Percentiles rank a stretch among this genome's conserved stretches.
These are phyloP conservation scores for Brassica rapa DNA, from an alignment of 345 rosid genomes.

Conservation along the genomic window DNA sequence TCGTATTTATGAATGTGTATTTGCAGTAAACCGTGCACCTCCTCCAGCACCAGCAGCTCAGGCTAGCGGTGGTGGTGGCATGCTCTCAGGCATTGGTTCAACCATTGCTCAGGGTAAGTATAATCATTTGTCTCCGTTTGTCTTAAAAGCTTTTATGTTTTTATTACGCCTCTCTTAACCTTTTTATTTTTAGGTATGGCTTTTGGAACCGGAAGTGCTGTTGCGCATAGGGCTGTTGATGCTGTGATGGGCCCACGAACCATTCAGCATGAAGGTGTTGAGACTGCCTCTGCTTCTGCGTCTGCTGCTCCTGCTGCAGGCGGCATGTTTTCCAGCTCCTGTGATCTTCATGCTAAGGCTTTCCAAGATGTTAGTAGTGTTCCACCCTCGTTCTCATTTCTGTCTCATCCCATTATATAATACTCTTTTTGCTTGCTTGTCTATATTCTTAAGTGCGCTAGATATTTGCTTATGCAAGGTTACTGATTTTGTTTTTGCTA, in stretches of 20 bases:
- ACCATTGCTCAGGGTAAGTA: slow-evolving; percentile 93
- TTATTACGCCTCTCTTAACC: background rate
- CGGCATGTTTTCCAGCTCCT: slow-evolving; percentile 58
- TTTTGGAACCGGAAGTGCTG: slow-evolving; percentile 90
- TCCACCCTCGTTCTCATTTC: too few relatives aligned
- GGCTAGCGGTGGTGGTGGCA: slow-evolving; percentile 64
- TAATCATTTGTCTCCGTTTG: background rate
- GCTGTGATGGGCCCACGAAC: slow-evolving; percentile 92
- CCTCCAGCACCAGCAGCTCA: slow-evolving; percentile 94
- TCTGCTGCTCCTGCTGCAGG: slow-evolving; percentile 51
- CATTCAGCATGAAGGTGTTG: slow-evolving; percentile 76
- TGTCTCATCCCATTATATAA: too few relatives aligned
- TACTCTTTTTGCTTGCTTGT: background rate
- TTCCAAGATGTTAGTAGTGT: slow-evolving; percentile 75
- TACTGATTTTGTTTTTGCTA: background rate
- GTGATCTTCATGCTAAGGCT: slow-evolving; percentile 77
- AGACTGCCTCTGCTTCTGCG: slow-evolving; percentile 45
- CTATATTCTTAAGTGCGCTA: too few relatives aligned
- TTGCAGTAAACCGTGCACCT: slow-evolving; percentile 71
- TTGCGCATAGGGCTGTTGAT: slow-evolving; percentile 96
- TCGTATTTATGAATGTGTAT: background rate
- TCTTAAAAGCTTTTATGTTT: background rate
- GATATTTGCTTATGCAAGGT: background rate
- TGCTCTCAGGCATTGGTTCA: slow-evolving; percentile 88
- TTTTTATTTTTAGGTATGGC: slow-evolving; percentile 70